A percentile compares a stretch with the other conserved stretches of the same genome.
These are phyloP conservation scores for Talaromyces amestolkiae DNA, from an alignment of 2,329 filamentous ascomycete species.

Conservation along the genomic window DNA sequence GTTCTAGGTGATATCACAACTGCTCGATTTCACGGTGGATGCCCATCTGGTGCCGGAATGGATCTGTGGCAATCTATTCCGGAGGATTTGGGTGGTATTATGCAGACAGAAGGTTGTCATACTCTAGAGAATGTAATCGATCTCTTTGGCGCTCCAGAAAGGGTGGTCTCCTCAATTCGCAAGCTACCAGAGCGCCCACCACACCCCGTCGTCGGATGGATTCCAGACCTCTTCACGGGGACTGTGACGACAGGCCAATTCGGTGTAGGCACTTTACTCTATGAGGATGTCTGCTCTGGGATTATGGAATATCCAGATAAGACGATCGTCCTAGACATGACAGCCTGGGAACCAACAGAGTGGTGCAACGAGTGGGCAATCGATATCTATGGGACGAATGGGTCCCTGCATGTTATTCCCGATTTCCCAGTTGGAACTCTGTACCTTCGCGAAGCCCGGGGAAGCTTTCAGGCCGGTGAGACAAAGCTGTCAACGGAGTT, in stretches of 20 bases:
- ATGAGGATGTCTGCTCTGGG: conserved; percentile 23
- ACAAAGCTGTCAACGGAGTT: conserved; percentile 22
- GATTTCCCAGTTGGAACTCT: conserved; percentile 22
- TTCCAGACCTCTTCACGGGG: conserved; percentile 20
- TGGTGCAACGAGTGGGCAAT: conserved; percentile 25
- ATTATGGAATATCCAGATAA: conserved; percentile 24
- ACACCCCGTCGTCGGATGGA: conserved; percentile 22
- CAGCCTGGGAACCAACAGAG: conserved; percentile 24
- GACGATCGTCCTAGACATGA: conserved; percentile 23
- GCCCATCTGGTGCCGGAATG: conserved; percentile 22
- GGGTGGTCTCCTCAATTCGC: conserved; percentile 22
- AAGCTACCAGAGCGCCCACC: conserved; percentile 20
- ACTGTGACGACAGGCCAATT: conserved; percentile 18
- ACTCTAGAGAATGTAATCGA: conserved; percentile 22
- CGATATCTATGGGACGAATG: conserved; percentile 23
- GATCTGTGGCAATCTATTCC: conserved; percentile 23
- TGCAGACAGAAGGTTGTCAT: conserved; percentile 22
- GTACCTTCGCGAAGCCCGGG: conserved; percentile 20
- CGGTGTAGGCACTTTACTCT: conserved; percentile 22
- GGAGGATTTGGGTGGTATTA: conserved; percentile 19
- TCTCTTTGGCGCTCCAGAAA: conserved; percentile 21
- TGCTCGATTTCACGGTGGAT: conserved; percentile 25
- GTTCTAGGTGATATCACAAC: conserved; percentile 23
- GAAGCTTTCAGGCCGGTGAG: conserved; percentile 22
- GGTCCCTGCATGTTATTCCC: conserved; percentile 21